Percentiles rank a stretch among this genome's conserved stretches.
Conservation (phyloP, 1,284 basidiomycete species). For the Athelia psychrophila region DNA sequence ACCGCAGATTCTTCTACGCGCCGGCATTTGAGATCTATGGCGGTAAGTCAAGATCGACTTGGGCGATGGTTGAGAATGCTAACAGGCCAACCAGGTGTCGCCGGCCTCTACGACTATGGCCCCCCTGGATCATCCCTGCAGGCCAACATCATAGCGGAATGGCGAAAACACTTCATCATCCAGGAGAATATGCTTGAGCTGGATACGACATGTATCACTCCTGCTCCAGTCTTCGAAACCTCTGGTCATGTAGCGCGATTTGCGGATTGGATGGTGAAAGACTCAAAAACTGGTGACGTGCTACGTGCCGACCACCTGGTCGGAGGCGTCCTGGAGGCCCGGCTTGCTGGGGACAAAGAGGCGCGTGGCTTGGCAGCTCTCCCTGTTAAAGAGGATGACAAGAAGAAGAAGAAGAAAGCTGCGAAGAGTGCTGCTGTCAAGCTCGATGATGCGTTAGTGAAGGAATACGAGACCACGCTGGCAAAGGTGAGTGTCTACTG, state of each 20-base stretch:
- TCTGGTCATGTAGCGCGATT: constrained; percentile 99
- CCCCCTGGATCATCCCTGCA: constrained; percentile 94
- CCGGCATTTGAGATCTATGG: constrained; percentile 99
- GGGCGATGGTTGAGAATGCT: neutral
- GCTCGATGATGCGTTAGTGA: constrained; percentile 74
- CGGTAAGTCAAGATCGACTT: constrained; percentile 45
- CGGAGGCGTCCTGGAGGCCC: constrained; percentile 88
- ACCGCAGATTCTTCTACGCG: constrained; percentile 95
- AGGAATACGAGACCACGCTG: constrained; percentile 80
- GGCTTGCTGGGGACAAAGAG: constrained; percentile 89
- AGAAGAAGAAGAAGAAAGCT: constrained; percentile 80
- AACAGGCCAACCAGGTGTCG: constrained; percentile 62
- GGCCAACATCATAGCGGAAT: constrained; percentile 95
- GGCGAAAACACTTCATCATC: constrained; percentile 98
- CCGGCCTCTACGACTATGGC: constrained; percentile 95
- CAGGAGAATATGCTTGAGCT: constrained; percentile 99
- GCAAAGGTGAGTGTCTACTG: constrained; percentile 65
- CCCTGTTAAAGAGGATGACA: constrained; percentile 53
- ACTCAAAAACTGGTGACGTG: constrained; percentile 91
- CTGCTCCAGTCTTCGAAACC: constrained; percentile 93
- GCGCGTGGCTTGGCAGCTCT: constrained; percentile 74
- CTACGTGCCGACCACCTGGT: constrained; percentile 97
- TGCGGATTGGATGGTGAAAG: constrained; percentile 99
- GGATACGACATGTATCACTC: constrained; percentile 98
- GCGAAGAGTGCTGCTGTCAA: constrained; percentile 76